Evolutionary conservation across 1,139 yeast genomes (phyloP).

Genomic region (Candida sanyaensis): DNA sequence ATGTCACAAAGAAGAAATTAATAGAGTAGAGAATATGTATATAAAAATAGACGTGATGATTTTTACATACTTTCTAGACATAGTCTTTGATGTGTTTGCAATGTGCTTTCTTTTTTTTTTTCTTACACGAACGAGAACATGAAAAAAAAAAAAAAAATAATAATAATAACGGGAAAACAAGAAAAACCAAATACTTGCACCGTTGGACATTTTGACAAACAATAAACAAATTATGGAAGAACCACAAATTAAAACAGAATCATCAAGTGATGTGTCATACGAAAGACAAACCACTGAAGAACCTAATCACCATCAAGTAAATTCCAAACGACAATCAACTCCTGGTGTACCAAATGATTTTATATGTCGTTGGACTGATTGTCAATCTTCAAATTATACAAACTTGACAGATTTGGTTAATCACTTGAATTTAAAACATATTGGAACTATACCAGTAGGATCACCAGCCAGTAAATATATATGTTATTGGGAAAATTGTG

Average conservation of each 20-base stretch:
- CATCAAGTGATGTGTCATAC: not conserved
- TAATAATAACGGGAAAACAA: not conserved
- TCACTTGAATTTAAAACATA: slow-evolving; percentile 34
- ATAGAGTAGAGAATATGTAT: slow-evolving; percentile 1
- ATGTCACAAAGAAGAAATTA: not conserved
- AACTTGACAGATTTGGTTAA: slow-evolving; percentile 30
- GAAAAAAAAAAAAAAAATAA: not conserved
- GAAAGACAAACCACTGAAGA: not conserved
- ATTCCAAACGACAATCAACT: not conserved
- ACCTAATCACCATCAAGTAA: not conserved
- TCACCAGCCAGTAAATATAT: slow-evolving; percentile 40
- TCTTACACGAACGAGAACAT: not conserved
- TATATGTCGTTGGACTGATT: slow-evolving; percentile 39
- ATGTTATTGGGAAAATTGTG: slow-evolving; percentile 67
- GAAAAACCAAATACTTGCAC: not conserved
- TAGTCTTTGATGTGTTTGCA: too few species aligned
- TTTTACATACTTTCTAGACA: too few species aligned
- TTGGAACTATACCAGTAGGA: slow-evolving; percentile 14
- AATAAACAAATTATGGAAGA: slow-evolving; percentile 1
- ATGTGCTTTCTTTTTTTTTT: too few species aligned
- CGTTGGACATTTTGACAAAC: not conserved
- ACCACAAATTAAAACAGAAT: slow-evolving; percentile 1
- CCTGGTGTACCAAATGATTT: slow-evolving; percentile 13
- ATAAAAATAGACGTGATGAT: not conserved
- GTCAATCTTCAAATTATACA: slow-evolving; percentile 21